Evolutionary conservation across 768 basidiomycete genomes (phyloP).

Genomic region (Tremella mesenterica): DNA sequence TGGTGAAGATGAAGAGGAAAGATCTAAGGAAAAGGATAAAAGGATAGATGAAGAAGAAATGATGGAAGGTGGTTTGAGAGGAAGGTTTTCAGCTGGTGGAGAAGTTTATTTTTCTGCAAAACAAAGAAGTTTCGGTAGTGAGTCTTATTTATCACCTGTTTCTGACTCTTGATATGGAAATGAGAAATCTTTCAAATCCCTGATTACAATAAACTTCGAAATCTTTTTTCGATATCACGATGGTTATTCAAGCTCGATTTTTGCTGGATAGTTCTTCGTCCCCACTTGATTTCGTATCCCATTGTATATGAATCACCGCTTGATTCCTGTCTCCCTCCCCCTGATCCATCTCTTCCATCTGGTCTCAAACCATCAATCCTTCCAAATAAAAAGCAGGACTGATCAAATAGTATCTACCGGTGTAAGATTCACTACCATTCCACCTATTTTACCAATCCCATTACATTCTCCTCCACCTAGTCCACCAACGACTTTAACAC

Average conservation of each 20-base stretch:
- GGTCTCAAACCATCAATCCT: too few species aligned
- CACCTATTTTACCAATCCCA: slow-evolving; percentile 64
- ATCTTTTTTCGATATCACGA: too few species aligned
- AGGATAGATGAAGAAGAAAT: slow-evolving; percentile 93
- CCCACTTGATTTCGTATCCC: too few species aligned
- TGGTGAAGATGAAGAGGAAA: slow-evolving; percentile 18
- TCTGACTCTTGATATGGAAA: not conserved
- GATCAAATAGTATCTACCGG: slow-evolving; percentile 80
- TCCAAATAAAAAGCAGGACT: too few species aligned
- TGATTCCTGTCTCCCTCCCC: too few species aligned
- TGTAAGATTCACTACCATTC: slow-evolving; percentile 84
- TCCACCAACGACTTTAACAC: slow-evolving; percentile 88
- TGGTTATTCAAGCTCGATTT: too few species aligned
- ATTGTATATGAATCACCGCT: slow-evolving; percentile 1
- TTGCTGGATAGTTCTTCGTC: too few species aligned
- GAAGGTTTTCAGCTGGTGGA: slow-evolving; percentile 81
- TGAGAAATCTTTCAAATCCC: too few species aligned
- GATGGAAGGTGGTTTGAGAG: slow-evolving; percentile 80
- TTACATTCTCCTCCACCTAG: slow-evolving; percentile 45
- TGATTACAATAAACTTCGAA: too few species aligned
- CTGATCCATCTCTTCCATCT: too few species aligned
- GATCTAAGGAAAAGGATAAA: slow-evolving; percentile 51
- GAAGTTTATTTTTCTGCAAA: slow-evolving; percentile 90
- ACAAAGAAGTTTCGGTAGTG: slow-evolving; percentile 85
- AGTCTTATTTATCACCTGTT: slow-evolving; percentile 33